A percentile compares a stretch with the other conserved stretches of the same genome.
phyloP scores from a whole-genome alignment of 768 basidiomycete species.

The Auriscalpium vulgare region DNA sequence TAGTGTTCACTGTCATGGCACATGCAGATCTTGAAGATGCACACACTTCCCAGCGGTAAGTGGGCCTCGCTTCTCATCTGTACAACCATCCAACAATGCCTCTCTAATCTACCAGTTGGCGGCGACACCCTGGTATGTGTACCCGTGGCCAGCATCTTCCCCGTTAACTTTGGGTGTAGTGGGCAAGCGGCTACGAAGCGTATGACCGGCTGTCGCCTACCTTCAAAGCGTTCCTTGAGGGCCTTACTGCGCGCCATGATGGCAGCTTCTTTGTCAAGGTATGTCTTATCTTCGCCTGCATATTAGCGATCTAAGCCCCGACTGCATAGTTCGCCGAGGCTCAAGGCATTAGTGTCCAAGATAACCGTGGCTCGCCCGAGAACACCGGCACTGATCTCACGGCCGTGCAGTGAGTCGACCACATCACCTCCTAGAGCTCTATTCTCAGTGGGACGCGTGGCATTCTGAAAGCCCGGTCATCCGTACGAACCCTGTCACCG shows the following conservation, averaged over 20 bases:
- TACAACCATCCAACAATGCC: neutral
- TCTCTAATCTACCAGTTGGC: constrained; percentile 13
- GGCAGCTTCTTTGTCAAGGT: constrained; percentile 36
- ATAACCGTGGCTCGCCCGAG: constrained; percentile 42
- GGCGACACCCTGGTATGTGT: constrained; percentile 33
- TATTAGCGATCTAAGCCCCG: neutral
- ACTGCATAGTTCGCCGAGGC: constrained; percentile 22
- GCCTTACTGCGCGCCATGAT: constrained; percentile 47
- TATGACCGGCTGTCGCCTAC: constrained; percentile 56
- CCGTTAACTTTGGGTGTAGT: neutral
- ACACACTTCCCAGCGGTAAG: constrained; percentile 19
- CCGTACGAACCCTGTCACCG: constrained; percentile 80
- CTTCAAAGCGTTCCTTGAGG: constrained; percentile 46
- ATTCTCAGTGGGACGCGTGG: no score
- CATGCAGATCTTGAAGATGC: constrained; percentile 27
- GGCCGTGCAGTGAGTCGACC: constrained; percentile 38
- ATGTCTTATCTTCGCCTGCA: constrained; percentile 5
- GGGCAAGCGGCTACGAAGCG: constrained; percentile 43
- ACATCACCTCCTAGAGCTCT: constrained; percentile 23
- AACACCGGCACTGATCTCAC: constrained; percentile 41
- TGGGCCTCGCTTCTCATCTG: neutral
- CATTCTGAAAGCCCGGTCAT: constrained; percentile 45
- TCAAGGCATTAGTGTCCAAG: constrained; percentile 26
- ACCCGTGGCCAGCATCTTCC: neutral
- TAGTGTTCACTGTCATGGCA: neutral